Base-by-base conservation (phyloP, 441 rosid species). In the Mallotus japonicus region DNA sequence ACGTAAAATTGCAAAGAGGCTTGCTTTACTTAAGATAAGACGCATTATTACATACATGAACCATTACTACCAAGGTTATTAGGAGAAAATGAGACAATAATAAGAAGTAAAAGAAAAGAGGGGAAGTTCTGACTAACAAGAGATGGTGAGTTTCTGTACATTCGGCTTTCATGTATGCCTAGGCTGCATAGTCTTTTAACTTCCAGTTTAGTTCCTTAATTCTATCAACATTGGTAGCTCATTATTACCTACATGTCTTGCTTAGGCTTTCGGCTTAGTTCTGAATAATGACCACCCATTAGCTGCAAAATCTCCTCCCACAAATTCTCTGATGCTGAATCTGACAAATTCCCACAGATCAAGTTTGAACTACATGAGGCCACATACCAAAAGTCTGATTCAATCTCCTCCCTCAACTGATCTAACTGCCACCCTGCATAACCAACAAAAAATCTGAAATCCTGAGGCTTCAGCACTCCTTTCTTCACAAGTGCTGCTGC, bases 341-440 rank as follows among this genome's bases (percentile, higher is more conserved):
- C 81, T 0, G 84, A 68, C 8, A 87, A 79, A 66, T 67, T 84
- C 49, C 87, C 91, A 12, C 82, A 89, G 47, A 90, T 85, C 77
- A 92, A 81, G 82, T 90, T 79, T 2, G 90, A 81, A 85, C 99
- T 92, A 66, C 97, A 94, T 0, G 97, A 87, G 57, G 97, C 97
- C 2, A 90, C 92, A 56, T 85, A 79, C 99, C 99, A 94, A 56
- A 82, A 90, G 77, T 87, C 85, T 13, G 86, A 90, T 73, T 90
- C 90, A 1, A 90, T 92, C 85, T 94, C 99, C 82, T 88, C 94
- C 76, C 85, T 89, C 80, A 92, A 77, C 72, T 92, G 99, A 82
- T 89, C 97, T 61, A 86, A 86, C 78, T 90, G 95, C 97, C 99
- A 94, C 34, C 97, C 97, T 0, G 97, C 90, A 42, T 92, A 90